Evolutionary conservation across 352 stramenopile genomes (phyloP), one percentile per base, ranked within the genome.

Genomic region (Phytopythium oedochilum): DNA sequence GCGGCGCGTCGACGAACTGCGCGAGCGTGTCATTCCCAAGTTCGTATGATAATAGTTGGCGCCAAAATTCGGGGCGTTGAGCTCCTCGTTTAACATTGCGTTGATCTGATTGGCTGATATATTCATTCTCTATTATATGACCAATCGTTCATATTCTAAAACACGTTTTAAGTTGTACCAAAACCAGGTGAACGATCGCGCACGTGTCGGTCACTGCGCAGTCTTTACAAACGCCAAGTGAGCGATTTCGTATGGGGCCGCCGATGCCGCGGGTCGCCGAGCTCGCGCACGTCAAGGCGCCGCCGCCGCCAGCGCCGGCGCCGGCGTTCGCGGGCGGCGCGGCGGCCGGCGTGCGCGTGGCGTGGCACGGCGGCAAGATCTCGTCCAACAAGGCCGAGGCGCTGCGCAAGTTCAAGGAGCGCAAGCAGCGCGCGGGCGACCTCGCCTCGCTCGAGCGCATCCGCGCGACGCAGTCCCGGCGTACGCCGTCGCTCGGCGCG

Each of bases 311-410:
- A 2, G 58, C 64, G 28, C 50, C 60, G 9, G 53, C 68, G 53
- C 23, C 54, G 52, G 59, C 69, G 23, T 49, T 34, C 44, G 26
- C 17, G 63, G 53, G 39, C 65, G 32, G 36, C 28, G 43, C 39
- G 57, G 55, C 53, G 35, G 63, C 22, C 23, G 58, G 38, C 12
- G 53, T 55, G 44, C 78, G 82, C 43, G 87, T 93, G 38, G 59
- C 85, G 22, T 94, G 85, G 85, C 75, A 75, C 5, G 85, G 85
- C 35, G 85, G 85, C 38, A 92, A 87, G 53, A 87, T 94, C 43
- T 73, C 73, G 18, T 91, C 77, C 44, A 94, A 94, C 61, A 94
- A 94, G 64, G 77, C 83, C 52, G 82, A 93, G 61, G 85, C 85
- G 31, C 67, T 94, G 72, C 80, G 73, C 57, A 94, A 94, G 61